Conservation (phyloP, 345 rosid genomes). For the Gossypium sturtianum region DNA sequence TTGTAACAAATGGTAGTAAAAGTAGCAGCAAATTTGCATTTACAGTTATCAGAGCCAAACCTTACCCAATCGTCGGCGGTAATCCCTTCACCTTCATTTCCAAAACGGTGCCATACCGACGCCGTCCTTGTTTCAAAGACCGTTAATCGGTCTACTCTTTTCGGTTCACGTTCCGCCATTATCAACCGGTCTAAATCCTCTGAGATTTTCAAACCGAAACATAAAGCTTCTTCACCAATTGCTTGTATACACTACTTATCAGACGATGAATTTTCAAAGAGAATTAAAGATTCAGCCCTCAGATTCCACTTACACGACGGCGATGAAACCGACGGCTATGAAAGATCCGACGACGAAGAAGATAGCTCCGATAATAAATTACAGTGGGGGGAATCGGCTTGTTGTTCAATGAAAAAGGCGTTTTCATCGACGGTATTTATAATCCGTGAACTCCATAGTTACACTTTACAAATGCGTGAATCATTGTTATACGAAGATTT, state of each 20-base stretch:
- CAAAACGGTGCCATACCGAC: constrained; percentile 29
- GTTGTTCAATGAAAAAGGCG: constrained; percentile 68
- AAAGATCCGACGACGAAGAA: no score
- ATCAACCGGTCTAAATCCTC: constrained; percentile 42
- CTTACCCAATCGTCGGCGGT: constrained; percentile 47
- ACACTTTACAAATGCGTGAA: constrained; percentile 71
- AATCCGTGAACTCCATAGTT: constrained; percentile 74
- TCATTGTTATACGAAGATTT: constrained; percentile 56
- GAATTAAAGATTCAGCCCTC: constrained; percentile 31
- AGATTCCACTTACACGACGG: constrained; percentile 42
- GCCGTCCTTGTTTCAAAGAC: constrained; percentile 25
- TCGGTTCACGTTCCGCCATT: constrained; percentile 31
- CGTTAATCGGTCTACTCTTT: constrained; percentile 38
- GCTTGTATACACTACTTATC: constrained; percentile 51
- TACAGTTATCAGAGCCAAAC: constrained; percentile 61
- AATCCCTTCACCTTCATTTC: constrained; percentile 46
- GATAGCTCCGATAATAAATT: constrained; percentile 17
- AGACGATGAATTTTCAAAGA: constrained; percentile 65
- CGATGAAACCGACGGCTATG: not conserved
- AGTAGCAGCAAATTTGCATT: constrained; percentile 41
- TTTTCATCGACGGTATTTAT: constrained; percentile 95
- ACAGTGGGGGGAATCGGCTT: constrained; percentile 68
- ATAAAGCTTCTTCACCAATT: constrained; percentile 23
- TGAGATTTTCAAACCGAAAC: constrained; percentile 26
- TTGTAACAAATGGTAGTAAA: constrained; percentile 52